phyloP scores from a whole-genome alignment of 2,329 filamentous ascomycete genomes.

The Claviceps arundinis region DNA sequence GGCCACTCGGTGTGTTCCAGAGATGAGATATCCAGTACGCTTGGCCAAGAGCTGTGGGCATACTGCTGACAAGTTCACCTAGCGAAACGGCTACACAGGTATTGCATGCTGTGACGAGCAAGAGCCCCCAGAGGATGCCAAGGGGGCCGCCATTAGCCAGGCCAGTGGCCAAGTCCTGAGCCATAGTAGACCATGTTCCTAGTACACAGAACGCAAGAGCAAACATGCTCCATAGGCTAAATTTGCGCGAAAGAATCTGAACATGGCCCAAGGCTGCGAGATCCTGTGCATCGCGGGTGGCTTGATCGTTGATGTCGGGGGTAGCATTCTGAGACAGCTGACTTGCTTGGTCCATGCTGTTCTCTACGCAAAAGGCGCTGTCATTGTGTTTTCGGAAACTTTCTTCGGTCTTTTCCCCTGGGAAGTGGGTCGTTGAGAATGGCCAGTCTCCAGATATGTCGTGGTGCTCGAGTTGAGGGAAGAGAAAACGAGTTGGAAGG shows the following conservation, averaged over 20 bases:
- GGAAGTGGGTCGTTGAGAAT: background rate
- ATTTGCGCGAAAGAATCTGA: slow-evolving; percentile 30
- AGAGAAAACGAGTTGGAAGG: background rate
- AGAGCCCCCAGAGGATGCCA: slow-evolving; percentile 41
- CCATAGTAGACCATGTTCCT: slow-evolving; percentile 45
- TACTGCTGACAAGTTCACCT: slow-evolving; percentile 42
- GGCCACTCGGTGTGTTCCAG: slow-evolving; percentile 25
- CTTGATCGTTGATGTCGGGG: slow-evolving; percentile 4
- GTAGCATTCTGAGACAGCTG: slow-evolving; percentile 1
- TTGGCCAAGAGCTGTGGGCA: slow-evolving; percentile 48
- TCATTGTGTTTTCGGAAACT: slow-evolving; percentile 3
- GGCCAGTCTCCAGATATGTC: background rate
- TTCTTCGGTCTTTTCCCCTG: background rate
- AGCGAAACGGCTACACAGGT: slow-evolving; percentile 40
- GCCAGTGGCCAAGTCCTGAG: slow-evolving; percentile 33
- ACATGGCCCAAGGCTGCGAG: slow-evolving; percentile 28
- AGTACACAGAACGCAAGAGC: slow-evolving; percentile 43
- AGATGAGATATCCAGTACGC: slow-evolving; percentile 37
- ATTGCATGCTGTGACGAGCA: slow-evolving; percentile 38
- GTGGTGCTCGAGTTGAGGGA: background rate
- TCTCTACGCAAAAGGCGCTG: background rate
- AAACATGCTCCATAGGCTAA: slow-evolving; percentile 42
- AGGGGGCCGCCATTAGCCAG: slow-evolving; percentile 41
- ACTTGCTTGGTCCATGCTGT: slow-evolving; percentile 7
- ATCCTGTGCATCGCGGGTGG: slow-evolving; percentile 22